phyloP scores from a whole-genome alignment of 2,329 filamentous ascomycete genomes.

The Aspergillus glaucus region DNA sequence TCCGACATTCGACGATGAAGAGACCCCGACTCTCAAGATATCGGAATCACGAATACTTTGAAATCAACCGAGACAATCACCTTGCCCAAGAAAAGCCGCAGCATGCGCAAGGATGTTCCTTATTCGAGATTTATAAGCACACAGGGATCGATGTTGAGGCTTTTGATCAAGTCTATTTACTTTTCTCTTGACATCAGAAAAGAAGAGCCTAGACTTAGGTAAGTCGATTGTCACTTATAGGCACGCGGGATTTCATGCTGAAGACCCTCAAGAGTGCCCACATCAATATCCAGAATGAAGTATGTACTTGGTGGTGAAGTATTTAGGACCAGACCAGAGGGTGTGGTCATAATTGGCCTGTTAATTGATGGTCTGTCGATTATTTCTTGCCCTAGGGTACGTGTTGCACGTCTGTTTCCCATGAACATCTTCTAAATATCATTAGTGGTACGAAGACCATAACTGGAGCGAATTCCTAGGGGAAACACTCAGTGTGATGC shows the following conservation, averaged over 20 bases:
- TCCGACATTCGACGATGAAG: not conserved
- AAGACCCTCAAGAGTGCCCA: not conserved
- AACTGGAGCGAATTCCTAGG: conserved; percentile 6
- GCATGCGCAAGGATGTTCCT: not conserved
- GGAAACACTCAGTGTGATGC: conserved; percentile 8
- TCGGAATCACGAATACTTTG: not conserved
- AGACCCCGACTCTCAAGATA: not conserved
- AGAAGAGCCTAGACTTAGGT: not conserved
- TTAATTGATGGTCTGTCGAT: not conserved
- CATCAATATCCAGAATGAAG: not conserved
- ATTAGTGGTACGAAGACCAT: conserved; percentile 6
- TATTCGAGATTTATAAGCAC: not conserved
- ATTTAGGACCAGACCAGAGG: not conserved
- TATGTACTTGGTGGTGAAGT: conserved; percentile 2
- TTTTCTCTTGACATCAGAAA: not conserved
- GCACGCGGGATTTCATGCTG: not conserved
- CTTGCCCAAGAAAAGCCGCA: conserved; percentile 3
- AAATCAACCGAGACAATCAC: conserved; percentile 1
- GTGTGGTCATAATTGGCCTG: not conserved
- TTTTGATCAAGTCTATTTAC: not conserved
- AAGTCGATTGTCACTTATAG: not conserved
- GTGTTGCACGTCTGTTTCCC: not conserved
- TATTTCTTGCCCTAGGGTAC: conserved; percentile 3
- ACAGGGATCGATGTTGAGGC: not conserved
- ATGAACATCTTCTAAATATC: not conserved